These are phyloP conservation scores for Striga hermonthica DNA, from an alignment of 305 asterid species.

Conservation along the genomic window DNA sequence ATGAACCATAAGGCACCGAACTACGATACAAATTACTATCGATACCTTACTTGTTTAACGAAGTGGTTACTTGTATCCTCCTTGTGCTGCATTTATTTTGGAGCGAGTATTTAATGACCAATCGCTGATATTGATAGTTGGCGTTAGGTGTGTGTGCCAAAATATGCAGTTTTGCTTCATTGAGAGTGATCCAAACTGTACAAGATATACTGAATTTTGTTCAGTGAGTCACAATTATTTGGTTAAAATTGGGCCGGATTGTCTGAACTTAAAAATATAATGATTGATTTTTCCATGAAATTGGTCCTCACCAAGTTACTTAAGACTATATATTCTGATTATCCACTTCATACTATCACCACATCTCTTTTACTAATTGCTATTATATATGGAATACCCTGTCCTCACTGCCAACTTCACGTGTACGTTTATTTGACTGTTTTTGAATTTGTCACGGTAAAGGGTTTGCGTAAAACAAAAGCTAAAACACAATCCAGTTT, in stretches of 20 bases:
- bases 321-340: not conserved
- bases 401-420: not conserved
- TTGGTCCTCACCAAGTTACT: not conserved
- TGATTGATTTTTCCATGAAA: not conserved
- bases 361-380: not conserved
- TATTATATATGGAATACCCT: slow-evolving; percentile 8
- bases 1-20: not conserved
- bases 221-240: not conserved
- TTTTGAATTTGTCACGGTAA: too few species aligned
- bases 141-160: not conserved
- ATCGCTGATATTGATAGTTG: not conserved
- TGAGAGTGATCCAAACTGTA: slow-evolving; percentile 12
- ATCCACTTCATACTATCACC: not conserved
- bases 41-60: not conserved
- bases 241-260: not conserved
- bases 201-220: not conserved
- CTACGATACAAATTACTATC: slow-evolving; percentile 2
- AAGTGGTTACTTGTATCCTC: not conserved
- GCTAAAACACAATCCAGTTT: slow-evolving; percentile 1
- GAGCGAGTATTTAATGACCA: not conserved
- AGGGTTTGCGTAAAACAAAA: slow-evolving; percentile 14
- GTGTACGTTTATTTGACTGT: not conserved
- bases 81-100: not conserved
- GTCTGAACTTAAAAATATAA: not conserved
- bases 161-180: not conserved